A percentile compares a stretch with the other conserved stretches of the same genome.
These are phyloP conservation scores for Amanita rimosa DNA, from an alignment of 768 basidiomycete species.

Conservation along the genomic window DNA sequence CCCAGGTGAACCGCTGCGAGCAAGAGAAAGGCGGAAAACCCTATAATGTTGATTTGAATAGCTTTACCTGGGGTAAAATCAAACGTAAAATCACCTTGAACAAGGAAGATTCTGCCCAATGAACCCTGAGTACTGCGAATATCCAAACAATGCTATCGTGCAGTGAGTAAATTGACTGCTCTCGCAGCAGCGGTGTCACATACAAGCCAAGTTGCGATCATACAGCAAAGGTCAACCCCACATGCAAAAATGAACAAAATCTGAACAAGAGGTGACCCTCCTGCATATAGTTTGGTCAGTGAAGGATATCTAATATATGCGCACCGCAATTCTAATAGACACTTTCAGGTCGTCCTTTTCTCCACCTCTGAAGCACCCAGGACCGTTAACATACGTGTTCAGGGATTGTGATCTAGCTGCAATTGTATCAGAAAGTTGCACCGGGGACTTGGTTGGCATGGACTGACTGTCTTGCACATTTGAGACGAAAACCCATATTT, in stretches of 20 bases:
- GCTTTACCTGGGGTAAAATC: not conserved
- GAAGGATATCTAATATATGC: not conserved
- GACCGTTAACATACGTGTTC: conserved; percentile 1
- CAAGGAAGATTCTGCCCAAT: conserved; percentile 13
- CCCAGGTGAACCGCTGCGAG: conserved; percentile 12
- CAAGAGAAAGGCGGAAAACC: not conserved
- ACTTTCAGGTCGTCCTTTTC: not conserved
- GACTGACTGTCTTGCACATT: conserved; percentile 10
- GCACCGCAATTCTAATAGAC: conserved; percentile 5
- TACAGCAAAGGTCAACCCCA: conserved; percentile 12
- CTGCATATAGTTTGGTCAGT: not conserved
- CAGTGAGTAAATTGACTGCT: not conserved
- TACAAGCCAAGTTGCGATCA: conserved; percentile 12
- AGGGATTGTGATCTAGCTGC: not conserved
- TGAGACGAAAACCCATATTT: conserved; percentile 15
- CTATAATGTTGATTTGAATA: not conserved
- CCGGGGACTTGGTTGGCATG: not conserved
- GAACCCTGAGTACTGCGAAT: conserved; percentile 14
- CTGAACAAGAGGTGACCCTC: conserved; percentile 7
- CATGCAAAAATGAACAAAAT: conserved; percentile 10
- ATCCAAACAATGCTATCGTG: conserved; percentile 14
- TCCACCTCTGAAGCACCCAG: conserved; percentile 6
- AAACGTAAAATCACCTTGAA: conserved; percentile 10
- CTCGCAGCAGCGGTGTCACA: not conserved
- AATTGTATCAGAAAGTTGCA: not conserved